Evolutionary conservation across 768 basidiomycete species (phyloP).

Genomic region (Megacollybia marginata): DNA sequence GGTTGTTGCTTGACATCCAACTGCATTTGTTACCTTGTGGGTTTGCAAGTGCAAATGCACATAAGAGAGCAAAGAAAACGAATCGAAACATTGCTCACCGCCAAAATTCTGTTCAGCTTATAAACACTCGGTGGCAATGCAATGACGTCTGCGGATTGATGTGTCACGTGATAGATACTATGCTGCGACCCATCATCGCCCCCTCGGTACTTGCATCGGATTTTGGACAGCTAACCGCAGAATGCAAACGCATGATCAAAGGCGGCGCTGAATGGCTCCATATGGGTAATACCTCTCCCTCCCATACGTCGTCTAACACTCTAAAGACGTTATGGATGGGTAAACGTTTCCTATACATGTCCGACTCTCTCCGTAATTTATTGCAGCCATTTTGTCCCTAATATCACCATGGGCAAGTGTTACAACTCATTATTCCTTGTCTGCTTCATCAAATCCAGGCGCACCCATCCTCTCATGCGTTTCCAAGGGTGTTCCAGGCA

Average conservation of each 20-base stretch:
- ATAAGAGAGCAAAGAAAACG: too few species aligned
- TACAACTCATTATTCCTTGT: neutral
- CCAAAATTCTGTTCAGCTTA: too few species aligned
- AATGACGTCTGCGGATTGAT: neutral
- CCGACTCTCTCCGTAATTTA: conserved; percentile 7
- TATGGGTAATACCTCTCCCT: conserved; percentile 60
- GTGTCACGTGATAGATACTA: conserved; percentile 17
- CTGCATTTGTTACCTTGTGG: too few species aligned
- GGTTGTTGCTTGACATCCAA: too few species aligned
- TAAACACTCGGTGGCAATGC: neutral
- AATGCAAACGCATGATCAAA: conserved; percentile 96
- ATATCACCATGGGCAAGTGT: conserved; percentile 89
- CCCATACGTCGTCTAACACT: neutral
- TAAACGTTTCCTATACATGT: conserved; percentile 25
- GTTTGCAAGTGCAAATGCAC: too few species aligned
- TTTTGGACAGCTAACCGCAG: conserved; percentile 89
- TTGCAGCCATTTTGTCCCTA: conserved; percentile 90
- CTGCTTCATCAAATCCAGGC: conserved; percentile 35
- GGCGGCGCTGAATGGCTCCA: conserved; percentile 97
- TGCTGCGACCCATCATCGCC: conserved; percentile 90
- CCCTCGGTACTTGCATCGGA: conserved; percentile 97
- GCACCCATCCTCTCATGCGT: conserved; percentile 85
- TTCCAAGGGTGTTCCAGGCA: conserved; percentile 79
- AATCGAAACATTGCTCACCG: too few species aligned
- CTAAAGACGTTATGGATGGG: conserved; percentile 96